phyloP scores from a whole-genome alignment of 169 alveolate genomes.

The Plasmodium vivax region DNA sequence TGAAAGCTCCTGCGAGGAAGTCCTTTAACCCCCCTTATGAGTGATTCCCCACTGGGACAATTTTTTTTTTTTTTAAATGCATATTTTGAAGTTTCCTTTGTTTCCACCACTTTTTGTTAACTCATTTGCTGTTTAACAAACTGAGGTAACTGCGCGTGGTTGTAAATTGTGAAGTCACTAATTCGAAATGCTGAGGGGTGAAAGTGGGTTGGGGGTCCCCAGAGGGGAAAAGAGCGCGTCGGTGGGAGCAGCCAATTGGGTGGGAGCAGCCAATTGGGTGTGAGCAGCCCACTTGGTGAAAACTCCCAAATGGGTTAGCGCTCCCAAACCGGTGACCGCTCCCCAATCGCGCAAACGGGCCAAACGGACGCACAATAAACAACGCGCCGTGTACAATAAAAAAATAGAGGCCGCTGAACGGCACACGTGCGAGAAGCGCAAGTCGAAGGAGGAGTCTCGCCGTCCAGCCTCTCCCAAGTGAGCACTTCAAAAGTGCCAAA shows the following conservation, averaged over 20 bases:
- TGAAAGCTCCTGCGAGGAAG: background rate
- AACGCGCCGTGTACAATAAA: background rate
- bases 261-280: background rate
- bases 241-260: background rate
- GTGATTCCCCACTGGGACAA: background rate
- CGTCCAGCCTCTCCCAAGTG: background rate
- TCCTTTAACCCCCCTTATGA: background rate
- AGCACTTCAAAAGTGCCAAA: background rate
- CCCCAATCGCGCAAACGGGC: background rate
- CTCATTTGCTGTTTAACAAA: slow-evolving; percentile 3
- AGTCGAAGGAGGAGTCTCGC: background rate
- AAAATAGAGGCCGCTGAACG: background rate
- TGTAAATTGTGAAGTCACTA: slow-evolving; percentile 18
- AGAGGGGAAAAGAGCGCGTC: background rate
- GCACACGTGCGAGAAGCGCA: background rate
- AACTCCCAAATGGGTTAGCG: background rate
- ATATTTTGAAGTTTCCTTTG: slow-evolving; percentile 17
- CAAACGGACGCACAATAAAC: background rate
- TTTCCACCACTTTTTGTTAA: slow-evolving; percentile 10
- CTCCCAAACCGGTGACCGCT: background rate
- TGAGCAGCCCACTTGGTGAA: background rate
- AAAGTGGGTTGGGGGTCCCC: background rate
- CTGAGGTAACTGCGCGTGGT: background rate
- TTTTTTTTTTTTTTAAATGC: slow-evolving; percentile 28
- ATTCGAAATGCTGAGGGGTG: background rate